These are phyloP conservation scores for Chrysanthemum makinoi DNA, from an alignment of 129 eudicot species.

Conservation along the genomic window DNA sequence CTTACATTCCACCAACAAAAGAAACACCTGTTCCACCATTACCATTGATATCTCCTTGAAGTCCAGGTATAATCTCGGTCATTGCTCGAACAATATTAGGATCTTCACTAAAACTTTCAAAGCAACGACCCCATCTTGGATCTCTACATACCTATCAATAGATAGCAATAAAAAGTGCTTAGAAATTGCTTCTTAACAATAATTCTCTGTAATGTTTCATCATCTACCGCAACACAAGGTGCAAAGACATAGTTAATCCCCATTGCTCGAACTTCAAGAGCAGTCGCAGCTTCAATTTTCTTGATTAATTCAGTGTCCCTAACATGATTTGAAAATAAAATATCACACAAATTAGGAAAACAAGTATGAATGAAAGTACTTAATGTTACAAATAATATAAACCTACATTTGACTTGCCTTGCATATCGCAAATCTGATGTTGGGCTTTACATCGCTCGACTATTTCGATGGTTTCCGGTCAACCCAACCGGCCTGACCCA, in stretches of 20 bases:
- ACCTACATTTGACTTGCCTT: conserved; percentile 45
- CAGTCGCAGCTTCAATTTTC: conserved; percentile 85
- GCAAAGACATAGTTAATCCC: conserved; percentile 83
- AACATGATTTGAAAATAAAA: not conserved
- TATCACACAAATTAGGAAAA: not conserved
- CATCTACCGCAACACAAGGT: conserved; percentile 89
- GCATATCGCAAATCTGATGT: too few relatives aligned
- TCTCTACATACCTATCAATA: conserved; percentile 72
- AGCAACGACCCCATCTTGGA: conserved; percentile 94
- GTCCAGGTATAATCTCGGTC: conserved; percentile 69
- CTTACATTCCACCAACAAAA: conserved; percentile 63
- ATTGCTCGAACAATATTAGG: conserved; percentile 60
- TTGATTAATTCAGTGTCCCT: conserved; percentile 75
- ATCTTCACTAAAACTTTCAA: conserved; percentile 82
- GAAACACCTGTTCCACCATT: conserved; percentile 51
- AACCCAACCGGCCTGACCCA: conserved; percentile 1
- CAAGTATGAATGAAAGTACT: not conserved
- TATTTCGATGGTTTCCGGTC: conserved; percentile 1
- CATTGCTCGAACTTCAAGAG: conserved; percentile 77
- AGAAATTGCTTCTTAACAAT: not conserved
- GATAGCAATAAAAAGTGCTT: not conserved
- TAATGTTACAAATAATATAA: not conserved
- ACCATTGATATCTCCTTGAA: conserved; percentile 69
- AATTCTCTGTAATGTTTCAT: too few relatives aligned
- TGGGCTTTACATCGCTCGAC: too few relatives aligned